phyloP scores from a whole-genome alignment of 495 filamentous ascomycete genomes.

The Podospora tetraspora region DNA sequence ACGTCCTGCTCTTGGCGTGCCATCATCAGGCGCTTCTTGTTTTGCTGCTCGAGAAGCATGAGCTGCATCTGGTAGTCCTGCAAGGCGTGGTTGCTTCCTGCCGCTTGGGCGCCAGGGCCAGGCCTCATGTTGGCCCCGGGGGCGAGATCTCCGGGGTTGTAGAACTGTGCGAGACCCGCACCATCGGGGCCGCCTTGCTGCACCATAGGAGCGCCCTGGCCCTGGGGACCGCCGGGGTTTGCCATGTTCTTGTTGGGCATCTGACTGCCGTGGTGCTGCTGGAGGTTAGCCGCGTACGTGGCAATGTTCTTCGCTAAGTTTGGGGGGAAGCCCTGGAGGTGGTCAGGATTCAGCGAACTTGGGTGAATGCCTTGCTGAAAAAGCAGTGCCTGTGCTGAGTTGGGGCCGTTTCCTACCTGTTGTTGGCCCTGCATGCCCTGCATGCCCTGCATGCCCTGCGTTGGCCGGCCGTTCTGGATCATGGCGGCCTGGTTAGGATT shows the following conservation, averaged over 20 bases:
- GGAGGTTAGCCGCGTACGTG: slow-evolving; percentile 78
- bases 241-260: slow-evolving; percentile 64
- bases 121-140: slow-evolving; percentile 48
- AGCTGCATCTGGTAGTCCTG: slow-evolving; percentile 99
- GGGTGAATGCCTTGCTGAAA: slow-evolving; percentile 72
- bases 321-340: slow-evolving; percentile 70
- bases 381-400: slow-evolving; percentile 54
- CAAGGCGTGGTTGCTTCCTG: slow-evolving; percentile 81
- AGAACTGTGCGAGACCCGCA: slow-evolving; percentile 60
- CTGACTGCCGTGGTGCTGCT: slow-evolving; percentile 71
- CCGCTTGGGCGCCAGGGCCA: slow-evolving; percentile 47
- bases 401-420: slow-evolving; percentile 57
- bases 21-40: slow-evolving; percentile 96
- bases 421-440: slow-evolving; percentile 69
- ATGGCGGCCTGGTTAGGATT: slow-evolving; percentile 64
- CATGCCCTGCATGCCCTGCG: slow-evolving; percentile 62
- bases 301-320: slow-evolving; percentile 69
- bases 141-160: slow-evolving; percentile 50
- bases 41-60: slow-evolving; percentile 98
- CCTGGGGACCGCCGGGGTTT: slow-evolving; percentile 46
- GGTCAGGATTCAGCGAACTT: slow-evolving; percentile 64
- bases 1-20: slow-evolving; percentile 92
- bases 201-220: slow-evolving; percentile 78
- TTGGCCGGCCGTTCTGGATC: slow-evolving; percentile 71
- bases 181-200: slow-evolving; percentile 58